Base-by-base conservation (phyloP, 108 stramenopile species). In the Skeletonema potamos region DNA sequence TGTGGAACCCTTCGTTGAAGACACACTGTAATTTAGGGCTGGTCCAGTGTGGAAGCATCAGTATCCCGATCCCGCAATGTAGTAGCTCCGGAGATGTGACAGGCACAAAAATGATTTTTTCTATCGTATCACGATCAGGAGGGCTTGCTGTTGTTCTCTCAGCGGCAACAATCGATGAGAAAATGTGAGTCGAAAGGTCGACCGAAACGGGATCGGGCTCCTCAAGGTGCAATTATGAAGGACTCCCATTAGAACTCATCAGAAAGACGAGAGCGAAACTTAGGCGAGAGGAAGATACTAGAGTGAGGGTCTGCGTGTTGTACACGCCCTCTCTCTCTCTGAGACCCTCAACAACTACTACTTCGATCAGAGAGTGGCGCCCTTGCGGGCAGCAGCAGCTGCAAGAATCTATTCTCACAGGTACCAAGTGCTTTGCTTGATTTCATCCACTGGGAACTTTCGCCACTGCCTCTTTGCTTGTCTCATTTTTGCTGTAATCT, bases 381-480 rank as follows among this genome's bases (percentile, higher is more conserved):
- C 9, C 8, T 36, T 36, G 34, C 34, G 10, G 10, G 6, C 5
- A 41, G 39, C 39, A n/a, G 15, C 39, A n/a, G 39, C 10, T 3
- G 15, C 15, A 10, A n/a, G 3, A n/a, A 41, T 15, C 15, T 4
- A 64, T 37, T 28, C 9, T 72, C 39, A 81, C 13, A 81, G 60
- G 29, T 76, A 81, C 79, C 79, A 81, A n/a, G 79, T 71, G 36
- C 58, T 76, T 36, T 76, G 54, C 56, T 81, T 81, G 18, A 81
- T 81, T 51, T 81, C 79, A 32, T 81, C 59, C 3, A 77, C 41
- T 8, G 79, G 79, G 29, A 81, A 81, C 30, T 74, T 61, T 20
- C 64, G 65, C 79, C 79, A 81, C 63, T 81, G 79, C 29, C 33
- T 72, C 32, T 51, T 64, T 0, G 75, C 79, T 32, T 32, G 58